Percentiles rank a stretch among this genome's conserved stretches.
Conservation (phyloP, 768 basidiomycete genomes). For the Suillus tomentosus region DNA sequence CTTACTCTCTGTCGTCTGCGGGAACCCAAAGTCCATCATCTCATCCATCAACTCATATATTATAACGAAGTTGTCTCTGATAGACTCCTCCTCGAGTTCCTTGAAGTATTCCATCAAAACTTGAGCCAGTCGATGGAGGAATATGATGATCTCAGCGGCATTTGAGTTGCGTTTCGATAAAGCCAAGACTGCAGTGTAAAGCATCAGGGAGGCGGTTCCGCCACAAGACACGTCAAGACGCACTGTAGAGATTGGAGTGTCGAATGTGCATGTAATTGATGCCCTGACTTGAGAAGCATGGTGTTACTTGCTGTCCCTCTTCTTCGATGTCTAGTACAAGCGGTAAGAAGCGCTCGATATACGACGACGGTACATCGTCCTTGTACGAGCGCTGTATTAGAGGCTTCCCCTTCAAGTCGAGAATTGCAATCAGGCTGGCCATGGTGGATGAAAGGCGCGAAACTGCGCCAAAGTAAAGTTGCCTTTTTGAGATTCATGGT, state of each 20-base stretch:
- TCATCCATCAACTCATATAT: constrained; percentile 99
- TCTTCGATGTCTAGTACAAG: constrained; percentile 95
- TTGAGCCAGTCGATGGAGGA: constrained; percentile 90
- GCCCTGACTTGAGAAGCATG: constrained; percentile 93
- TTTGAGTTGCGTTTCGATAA: constrained; percentile 95
- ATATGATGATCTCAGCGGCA: constrained; percentile 94
- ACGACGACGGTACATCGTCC: constrained; percentile 89
- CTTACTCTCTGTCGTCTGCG: constrained; percentile 99
- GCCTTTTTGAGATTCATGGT: constrained; percentile 4
- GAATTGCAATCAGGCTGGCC: constrained; percentile 84
- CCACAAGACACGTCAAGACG: constrained; percentile 32
- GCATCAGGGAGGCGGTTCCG: background rate
- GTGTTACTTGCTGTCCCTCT: constrained; percentile 93
- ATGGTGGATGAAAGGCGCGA: constrained; percentile 29
- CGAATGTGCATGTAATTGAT: constrained; percentile 99
- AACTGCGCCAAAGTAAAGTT: constrained; percentile 1
- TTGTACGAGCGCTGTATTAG: constrained; percentile 95
- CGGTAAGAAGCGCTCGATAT: constrained; percentile 92
- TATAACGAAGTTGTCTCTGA: constrained; percentile 98
- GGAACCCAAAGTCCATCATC: constrained; percentile 99
- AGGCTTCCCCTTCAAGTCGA: constrained; percentile 98
- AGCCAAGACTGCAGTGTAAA: constrained; percentile 70
- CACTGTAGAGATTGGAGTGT: constrained; percentile 96
- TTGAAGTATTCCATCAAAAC: constrained; percentile 99
- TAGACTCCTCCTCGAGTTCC: constrained; percentile 98